These are phyloP conservation scores for Pisolithus albus DNA, from an alignment of 768 basidiomycete genomes.

Conservation along the genomic window DNA sequence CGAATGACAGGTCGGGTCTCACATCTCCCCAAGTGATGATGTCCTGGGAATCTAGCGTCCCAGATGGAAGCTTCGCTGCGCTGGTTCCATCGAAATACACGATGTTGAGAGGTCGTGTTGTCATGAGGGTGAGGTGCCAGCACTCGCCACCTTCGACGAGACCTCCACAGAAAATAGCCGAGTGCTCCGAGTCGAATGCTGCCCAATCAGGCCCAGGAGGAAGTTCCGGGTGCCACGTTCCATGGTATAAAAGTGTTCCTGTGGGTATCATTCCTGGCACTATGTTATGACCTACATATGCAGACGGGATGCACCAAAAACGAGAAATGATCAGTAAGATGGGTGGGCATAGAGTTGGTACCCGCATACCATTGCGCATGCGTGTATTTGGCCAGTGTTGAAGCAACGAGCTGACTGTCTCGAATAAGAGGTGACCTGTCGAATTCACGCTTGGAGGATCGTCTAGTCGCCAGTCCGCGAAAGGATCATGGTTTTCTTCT, in stretches of 20 bases:
- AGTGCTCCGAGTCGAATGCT: constrained; percentile 31
- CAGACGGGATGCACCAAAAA: too few relatives aligned
- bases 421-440: constrained; percentile 29
- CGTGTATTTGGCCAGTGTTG: constrained; percentile 43
- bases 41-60: constrained; percentile 33
- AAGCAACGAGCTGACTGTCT: constrained; percentile 27
- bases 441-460: constrained; percentile 16
- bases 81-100: constrained; percentile 29
- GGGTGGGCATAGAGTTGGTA: neutral
- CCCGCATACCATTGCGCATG: constrained; percentile 22
- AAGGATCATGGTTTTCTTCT: too few relatives aligned
- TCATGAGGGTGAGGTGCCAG: constrained; percentile 27
- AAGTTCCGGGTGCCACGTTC: constrained; percentile 9
- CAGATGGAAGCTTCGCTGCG: constrained; percentile 25
- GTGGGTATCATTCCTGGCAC: constrained; percentile 23
- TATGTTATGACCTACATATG: constrained; percentile 20
- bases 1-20: constrained; percentile 9
- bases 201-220: constrained; percentile 29
- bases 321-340: neutral
- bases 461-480: constrained; percentile 19
- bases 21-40: constrained; percentile 26
- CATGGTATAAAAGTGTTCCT: constrained; percentile 34
- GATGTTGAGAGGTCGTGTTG: constrained; percentile 23
- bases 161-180: constrained; percentile 31
- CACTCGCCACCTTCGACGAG: constrained; percentile 7